Conservation (phyloP, 768 basidiomycete genomes). For the Naematelia encephala region DNA sequence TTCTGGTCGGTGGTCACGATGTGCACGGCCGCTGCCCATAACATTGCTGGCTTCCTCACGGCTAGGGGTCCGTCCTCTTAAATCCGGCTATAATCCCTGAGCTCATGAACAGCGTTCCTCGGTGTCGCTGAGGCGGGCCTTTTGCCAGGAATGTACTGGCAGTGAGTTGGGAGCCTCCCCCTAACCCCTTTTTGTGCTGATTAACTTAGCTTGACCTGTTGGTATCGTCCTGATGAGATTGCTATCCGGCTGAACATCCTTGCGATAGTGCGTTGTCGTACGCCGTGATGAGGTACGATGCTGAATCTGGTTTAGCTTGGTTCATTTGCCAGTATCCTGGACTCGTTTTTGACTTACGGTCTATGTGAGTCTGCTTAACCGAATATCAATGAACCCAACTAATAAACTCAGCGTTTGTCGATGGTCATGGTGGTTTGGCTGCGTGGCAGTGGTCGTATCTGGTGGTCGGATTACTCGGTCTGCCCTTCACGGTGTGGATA, state of each 20-base stretch:
- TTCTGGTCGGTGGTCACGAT: slow-evolving; percentile 14
- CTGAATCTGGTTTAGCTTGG: slow-evolving; percentile 2
- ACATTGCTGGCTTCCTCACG: slow-evolving; percentile 18
- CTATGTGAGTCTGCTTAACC: slow-evolving; percentile 13
- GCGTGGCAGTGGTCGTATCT: slow-evolving; percentile 32
- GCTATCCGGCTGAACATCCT: slow-evolving; percentile 21
- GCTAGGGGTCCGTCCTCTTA: slow-evolving; percentile 8
- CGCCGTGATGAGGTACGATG: not conserved
- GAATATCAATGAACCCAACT: not conserved
- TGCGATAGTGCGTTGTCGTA: slow-evolving; percentile 6
- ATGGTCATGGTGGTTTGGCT: slow-evolving; percentile 21
- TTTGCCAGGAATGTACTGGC: slow-evolving; percentile 27
- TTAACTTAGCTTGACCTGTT: slow-evolving; percentile 21
- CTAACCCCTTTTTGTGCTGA: not conserved
- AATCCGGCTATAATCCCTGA: no score
- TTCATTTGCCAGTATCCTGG: slow-evolving; percentile 27
- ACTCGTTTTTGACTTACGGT: slow-evolving; percentile 28
- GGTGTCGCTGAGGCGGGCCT: slow-evolving; percentile 33
- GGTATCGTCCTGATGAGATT: slow-evolving; percentile 37
- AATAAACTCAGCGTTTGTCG: slow-evolving; percentile 20
- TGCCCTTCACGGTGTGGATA: slow-evolving; percentile 5
- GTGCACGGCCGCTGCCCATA: slow-evolving; percentile 16
- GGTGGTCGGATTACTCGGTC: slow-evolving; percentile 12
- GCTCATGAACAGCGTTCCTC: slow-evolving; percentile 11
- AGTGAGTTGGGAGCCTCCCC: slow-evolving; percentile 10